These are phyloP conservation scores for Daucus carota DNA, from an alignment of 129 eudicot species.

Conservation along the genomic window DH1_v3.0 NC_030383.2:39501501-39502000, in stretches of 20 bases:
- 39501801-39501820: conserved; percentile 80
- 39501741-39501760: conserved; percentile 90
- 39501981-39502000: conserved; percentile 94
- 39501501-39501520: conserved; percentile 74
- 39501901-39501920: neutral
- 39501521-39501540: conserved; percentile 69
- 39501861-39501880: neutral
- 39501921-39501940: conserved; percentile 23
- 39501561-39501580: neutral
- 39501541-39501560: neutral
- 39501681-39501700: conserved; percentile 42
- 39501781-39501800: conserved; percentile 83
- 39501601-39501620: neutral
- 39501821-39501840: conserved; percentile 88
- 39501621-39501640: neutral
- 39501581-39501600: neutral
- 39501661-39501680: neutral
- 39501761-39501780: conserved; percentile 66
- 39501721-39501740: conserved; percentile 79
- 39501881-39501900: too few relatives aligned
- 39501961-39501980: conserved; percentile 92
- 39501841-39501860: conserved; percentile 34
- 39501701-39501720: conserved; percentile 64
- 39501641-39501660: neutral
- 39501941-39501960: conserved; percentile 92